A percentile compares a stretch with the other conserved stretches of the same genome.
Evolutionary conservation across 2,329 filamentous ascomycete genomes (phyloP).

Genomic region (Fusarium sp.): DNA sequence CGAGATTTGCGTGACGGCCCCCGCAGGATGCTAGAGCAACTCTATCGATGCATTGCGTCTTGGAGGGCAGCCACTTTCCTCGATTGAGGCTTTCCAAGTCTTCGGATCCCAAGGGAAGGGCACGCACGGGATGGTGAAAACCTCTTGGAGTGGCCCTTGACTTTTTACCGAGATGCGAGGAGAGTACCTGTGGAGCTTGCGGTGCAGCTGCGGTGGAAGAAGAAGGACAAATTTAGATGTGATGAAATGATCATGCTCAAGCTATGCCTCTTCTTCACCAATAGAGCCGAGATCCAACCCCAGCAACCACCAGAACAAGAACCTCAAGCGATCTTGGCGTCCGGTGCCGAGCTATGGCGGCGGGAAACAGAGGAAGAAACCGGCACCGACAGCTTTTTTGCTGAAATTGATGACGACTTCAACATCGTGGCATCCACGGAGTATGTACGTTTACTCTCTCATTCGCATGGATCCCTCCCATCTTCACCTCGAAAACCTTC

Average conservation of each 20-base stretch:
- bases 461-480: not conserved
- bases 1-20: conserved; percentile 30
- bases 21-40: conserved; percentile 25
- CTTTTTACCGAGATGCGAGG: conserved; percentile 22
- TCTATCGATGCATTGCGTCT: conserved; percentile 4
- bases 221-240: conserved; percentile 8
- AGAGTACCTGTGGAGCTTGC: conserved; percentile 20
- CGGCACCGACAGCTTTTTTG: conserved; percentile 5
- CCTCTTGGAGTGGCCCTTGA: conserved; percentile 14
- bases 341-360: conserved; percentile 11
- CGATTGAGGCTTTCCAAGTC: not conserved
- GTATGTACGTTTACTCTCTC: conserved; percentile 3
- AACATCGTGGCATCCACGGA: conserved; percentile 3
- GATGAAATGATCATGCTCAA: conserved; percentile 12
- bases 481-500: conserved; percentile 10
- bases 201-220: conserved; percentile 30
- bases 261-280: conserved; percentile 23
- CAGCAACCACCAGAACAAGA: conserved; percentile 17
- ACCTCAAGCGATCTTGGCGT: conserved; percentile 38
- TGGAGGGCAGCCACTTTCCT: not conserved
- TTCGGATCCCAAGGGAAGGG: conserved; percentile 26
- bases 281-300: conserved; percentile 35
- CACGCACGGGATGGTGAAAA: conserved; percentile 28
- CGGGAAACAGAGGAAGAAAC: conserved; percentile 18
- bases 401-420: not conserved